phyloP scores from a whole-genome alignment of 257 asterid species.

The Schizonepeta tenuifolia region DNA sequence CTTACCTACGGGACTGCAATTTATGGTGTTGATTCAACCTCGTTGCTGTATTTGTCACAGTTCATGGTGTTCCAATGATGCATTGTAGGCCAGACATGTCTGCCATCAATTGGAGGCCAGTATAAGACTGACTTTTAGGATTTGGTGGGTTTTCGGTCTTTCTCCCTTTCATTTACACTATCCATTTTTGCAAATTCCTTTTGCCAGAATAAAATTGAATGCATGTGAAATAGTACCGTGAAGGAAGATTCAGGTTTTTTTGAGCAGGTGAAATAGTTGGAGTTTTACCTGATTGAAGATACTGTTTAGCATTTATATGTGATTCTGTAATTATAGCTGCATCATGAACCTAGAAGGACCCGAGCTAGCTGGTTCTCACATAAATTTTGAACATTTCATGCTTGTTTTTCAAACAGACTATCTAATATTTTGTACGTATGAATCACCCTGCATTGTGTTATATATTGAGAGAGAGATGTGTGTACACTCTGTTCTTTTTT shows the following conservation, averaged over 20 bases:
- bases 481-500: not conserved
- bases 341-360: not conserved
- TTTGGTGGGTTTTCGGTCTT: conserved; percentile 42
- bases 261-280: conserved; percentile 1
- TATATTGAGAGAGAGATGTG: not conserved
- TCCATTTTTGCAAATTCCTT: conserved; percentile 13
- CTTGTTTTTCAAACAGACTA: not conserved
- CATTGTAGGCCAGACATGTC: conserved; percentile 47
- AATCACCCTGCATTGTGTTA: not conserved
- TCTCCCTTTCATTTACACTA: conserved; percentile 9
- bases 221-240: not conserved
- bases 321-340: not conserved
- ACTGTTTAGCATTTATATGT: conserved; percentile 3
- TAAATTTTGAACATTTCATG: not conserved
- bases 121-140: conserved; percentile 29
- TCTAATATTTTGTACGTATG: not conserved
- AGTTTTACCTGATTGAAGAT: not conserved
- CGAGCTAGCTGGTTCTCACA: not conserved
- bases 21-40: conserved; percentile 33
- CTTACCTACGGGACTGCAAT: conserved; percentile 11
- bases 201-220: conserved; percentile 13
- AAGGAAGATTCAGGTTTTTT: not conserved
- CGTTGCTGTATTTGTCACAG: conserved; percentile 40
- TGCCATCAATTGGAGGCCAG: conserved; percentile 55
- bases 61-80: conserved; percentile 48